Conservation (phyloP, 176 grass and related monocot species). For the Elaeis guineensis region DNA sequence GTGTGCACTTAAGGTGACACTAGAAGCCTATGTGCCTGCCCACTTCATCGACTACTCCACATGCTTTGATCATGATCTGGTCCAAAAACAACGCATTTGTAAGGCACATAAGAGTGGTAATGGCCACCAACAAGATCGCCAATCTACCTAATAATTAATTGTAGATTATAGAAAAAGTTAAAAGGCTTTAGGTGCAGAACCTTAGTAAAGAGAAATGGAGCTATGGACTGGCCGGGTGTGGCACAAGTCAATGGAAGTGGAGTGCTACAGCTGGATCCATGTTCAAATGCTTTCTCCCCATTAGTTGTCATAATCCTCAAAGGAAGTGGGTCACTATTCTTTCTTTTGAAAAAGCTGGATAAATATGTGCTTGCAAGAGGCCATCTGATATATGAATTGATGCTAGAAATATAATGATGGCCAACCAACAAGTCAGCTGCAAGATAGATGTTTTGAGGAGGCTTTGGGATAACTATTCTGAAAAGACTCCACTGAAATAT, state of each 20-base stretch:
- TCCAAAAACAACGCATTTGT: not conserved
- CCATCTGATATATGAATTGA: too few relatives aligned
- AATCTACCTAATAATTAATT: not conserved
- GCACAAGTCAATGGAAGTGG: conserved; percentile 11
- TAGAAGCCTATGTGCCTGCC: not conserved
- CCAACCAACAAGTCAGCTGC: too few relatives aligned
- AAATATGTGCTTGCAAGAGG: too few relatives aligned
- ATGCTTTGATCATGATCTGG: not conserved
- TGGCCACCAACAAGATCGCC: not conserved
- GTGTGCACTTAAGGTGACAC: too few relatives aligned
- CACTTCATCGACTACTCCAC: not conserved
- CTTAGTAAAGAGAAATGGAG: not conserved
- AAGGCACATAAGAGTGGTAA: too few relatives aligned
- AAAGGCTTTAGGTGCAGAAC: not conserved
- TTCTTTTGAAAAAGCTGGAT: not conserved
- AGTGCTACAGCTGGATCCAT: conserved; percentile 23
- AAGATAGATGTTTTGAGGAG: too few relatives aligned
- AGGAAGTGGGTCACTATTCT: conserved; percentile 44
- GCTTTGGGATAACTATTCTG: too few relatives aligned
- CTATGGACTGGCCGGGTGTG: not conserved
- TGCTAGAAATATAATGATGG: too few relatives aligned
- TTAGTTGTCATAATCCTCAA: conserved; percentile 27
- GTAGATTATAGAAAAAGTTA: not conserved
- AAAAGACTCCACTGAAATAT: too few relatives aligned
- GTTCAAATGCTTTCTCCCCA: conserved; percentile 17